A percentile compares a stretch with the other conserved stretches of the same genome.
Evolutionary conservation across 1,139 yeast genomes (phyloP).

Genomic region (Yamadazyma sp.): DNA sequence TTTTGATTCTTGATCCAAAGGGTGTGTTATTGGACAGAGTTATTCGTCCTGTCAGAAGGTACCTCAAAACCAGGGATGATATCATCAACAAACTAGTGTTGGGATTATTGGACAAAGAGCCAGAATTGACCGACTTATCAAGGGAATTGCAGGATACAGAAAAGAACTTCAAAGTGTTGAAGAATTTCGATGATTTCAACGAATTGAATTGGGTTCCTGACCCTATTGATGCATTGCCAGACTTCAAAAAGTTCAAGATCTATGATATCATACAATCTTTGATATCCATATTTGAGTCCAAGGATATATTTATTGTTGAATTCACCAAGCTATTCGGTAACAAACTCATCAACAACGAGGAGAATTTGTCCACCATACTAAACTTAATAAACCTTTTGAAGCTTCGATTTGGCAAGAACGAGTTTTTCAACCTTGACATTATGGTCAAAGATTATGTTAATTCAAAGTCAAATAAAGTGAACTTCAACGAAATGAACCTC

Average conservation of each 20-base stretch:
- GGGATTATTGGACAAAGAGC: conserved; percentile 62
- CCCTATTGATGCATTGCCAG: conserved; percentile 91
- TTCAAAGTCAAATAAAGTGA: conserved; percentile 32
- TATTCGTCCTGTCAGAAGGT: conserved; percentile 67
- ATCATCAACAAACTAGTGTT: conserved; percentile 67
- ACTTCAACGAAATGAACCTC: conserved; percentile 14
- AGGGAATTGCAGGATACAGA: conserved; percentile 43
- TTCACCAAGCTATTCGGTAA: conserved; percentile 66
- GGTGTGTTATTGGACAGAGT: conserved; percentile 82
- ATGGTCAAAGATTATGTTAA: conserved; percentile 79
- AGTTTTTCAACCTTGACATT: conserved; percentile 71
- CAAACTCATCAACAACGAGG: conserved; percentile 45
- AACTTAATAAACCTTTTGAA: conserved; percentile 55
- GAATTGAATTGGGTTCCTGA: conserved; percentile 81
- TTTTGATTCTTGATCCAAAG: conserved; percentile 78
- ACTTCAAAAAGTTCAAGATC: conserved; percentile 64
- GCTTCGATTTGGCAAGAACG: conserved; percentile 63
- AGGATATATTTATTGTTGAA: conserved; percentile 71
- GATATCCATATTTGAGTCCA: conserved; percentile 74
- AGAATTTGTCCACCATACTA: conserved; percentile 33
- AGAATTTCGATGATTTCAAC: conserved; percentile 32
- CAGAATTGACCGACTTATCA: conserved; percentile 50
- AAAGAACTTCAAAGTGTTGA: conserved; percentile 13
- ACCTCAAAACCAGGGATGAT: conserved; percentile 71
- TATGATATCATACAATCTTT: conserved; percentile 72